These are phyloP conservation scores for Saccharomyces pastorianus DNA, from an alignment of 1,139 yeast genomes.

Conservation along the genomic window DNA sequence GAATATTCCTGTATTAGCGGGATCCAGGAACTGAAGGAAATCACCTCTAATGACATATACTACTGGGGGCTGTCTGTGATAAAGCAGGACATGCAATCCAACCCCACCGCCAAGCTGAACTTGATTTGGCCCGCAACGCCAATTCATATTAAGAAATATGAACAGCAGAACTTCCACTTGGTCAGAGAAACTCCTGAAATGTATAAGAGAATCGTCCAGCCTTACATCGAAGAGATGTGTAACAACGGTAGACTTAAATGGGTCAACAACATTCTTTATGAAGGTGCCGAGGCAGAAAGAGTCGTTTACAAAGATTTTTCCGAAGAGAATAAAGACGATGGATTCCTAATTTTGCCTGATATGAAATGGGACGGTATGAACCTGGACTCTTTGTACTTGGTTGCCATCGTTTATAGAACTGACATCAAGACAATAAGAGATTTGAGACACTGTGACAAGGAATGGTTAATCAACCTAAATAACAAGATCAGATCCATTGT, in stretches of 20 bases:
- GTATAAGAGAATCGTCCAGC: conserved; percentile 54
- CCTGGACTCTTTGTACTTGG: conserved; percentile 62
- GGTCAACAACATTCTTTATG: conserved; percentile 78
- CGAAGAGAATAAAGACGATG: conserved; percentile 39
- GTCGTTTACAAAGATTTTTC: conserved; percentile 36
- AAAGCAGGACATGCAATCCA: conserved; percentile 38
- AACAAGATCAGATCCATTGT: conserved; percentile 42
- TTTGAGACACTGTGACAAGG: conserved; percentile 49
- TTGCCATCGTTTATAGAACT: conserved; percentile 62
- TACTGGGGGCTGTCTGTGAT: conserved; percentile 64
- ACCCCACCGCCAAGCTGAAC: conserved; percentile 65
- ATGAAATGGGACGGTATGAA: conserved; percentile 90
- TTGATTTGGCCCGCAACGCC: conserved; percentile 86
- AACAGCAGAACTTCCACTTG: conserved; percentile 48
- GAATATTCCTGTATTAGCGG: conserved; percentile 29
- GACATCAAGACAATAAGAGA: conserved; percentile 75
- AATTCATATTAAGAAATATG: conserved; percentile 70
- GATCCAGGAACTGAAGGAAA: conserved; percentile 36
- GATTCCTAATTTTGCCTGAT: conserved; percentile 62
- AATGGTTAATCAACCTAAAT: conserved; percentile 44
- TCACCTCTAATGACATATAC: conserved; percentile 73
- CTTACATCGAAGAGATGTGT: conserved; percentile 68
- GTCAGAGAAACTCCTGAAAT: conserved; percentile 75
- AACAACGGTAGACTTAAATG: conserved; percentile 71
- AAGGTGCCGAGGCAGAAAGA: conserved; percentile 78